Base-by-base conservation (phyloP, 768 basidiomycete species). In the Cystobasidium tubakii region DNA sequence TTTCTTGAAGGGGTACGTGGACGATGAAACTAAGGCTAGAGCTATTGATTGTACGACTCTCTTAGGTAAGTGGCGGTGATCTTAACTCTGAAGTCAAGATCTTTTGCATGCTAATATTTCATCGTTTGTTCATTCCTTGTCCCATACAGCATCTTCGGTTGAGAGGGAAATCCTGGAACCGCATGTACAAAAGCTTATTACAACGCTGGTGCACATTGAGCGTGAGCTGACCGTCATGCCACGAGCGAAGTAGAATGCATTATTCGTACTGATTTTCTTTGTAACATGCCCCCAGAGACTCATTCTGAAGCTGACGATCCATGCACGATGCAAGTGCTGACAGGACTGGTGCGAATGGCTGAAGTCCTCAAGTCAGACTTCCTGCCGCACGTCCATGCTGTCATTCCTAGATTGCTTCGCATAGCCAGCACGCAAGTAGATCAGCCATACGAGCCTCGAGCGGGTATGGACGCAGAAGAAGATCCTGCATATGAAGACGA, bases 131-230 rank as follows among this genome's bases (percentile, higher is more conserved):
- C 54, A 25, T 15, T 19, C 34, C 15, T 31, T 39, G 13, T 62
- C 34, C 21, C 6, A 17, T 42, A 7, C 7, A 65, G 66, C 66
- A 19, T 29, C 39, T 31, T 67, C 66, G 17, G 44, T 42, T 19
- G 66, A 42, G 10, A 67, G 36, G 27, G 66, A 44, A 6, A 25
- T 25, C 15, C 43, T 53, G 7, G 39, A 25, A 17, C 27, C 23
- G 13, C 27, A 67, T 25, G 9, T 36, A 27, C 44, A 29, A 23
- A 46, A 27, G 29, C 43, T 67, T 29, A 67, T 67, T 19, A 67
- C 66, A 13, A 53, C 66, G 7, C 66, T 67, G 4, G 19, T 67
- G 29, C 66, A 67, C 53, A 67, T 67, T 27, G 43, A 67, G 44
- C 66, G 66, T 67, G 23, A 67, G 66, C 25, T 25, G 21, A n/a